Evolutionary conservation across 306 rosid species (phyloP).

Genomic region (Dalbergia oliveri): DNA sequence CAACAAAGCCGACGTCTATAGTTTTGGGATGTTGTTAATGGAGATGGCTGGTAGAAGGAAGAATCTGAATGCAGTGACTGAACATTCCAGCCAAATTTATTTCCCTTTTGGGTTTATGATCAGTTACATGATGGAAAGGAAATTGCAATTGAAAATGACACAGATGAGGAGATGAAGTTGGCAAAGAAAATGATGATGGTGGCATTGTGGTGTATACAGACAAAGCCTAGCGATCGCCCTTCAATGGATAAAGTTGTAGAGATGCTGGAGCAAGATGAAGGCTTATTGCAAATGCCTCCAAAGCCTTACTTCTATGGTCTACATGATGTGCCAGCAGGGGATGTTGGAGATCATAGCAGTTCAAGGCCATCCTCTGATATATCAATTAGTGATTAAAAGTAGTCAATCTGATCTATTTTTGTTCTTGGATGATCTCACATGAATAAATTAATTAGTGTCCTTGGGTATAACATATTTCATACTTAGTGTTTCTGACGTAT

Average conservation of each 20-base stretch:
- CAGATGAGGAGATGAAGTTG: conserved; percentile 28
- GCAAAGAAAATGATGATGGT: conserved; percentile 45
- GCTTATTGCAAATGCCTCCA: conserved; percentile 7
- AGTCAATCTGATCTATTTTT: not conserved
- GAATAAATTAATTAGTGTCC: too few species aligned
- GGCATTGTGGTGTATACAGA: conserved; percentile 52
- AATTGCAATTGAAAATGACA: conserved; percentile 9
- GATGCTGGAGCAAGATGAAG: conserved; percentile 40
- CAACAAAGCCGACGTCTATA: conserved; percentile 50
- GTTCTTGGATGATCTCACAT: not conserved
- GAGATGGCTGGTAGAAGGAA: conserved; percentile 44
- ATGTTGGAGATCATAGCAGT: not conserved
- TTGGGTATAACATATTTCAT: not conserved
- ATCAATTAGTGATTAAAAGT: not conserved
- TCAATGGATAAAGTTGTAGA: conserved; percentile 39
- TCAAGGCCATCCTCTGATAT: not conserved
- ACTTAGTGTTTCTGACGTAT: not conserved
- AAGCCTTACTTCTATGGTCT: conserved; percentile 25
- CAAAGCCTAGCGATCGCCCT: conserved; percentile 48
- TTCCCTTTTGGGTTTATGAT: conserved; percentile 46
- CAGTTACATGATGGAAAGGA: conserved; percentile 8
- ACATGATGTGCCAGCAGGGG: conserved; percentile 14
- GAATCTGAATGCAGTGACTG: conserved; percentile 23
- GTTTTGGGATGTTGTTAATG: conserved; percentile 53
- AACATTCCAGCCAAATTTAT: conserved; percentile 44